Percentiles rank a stretch among this genome's conserved stretches.
These are phyloP conservation scores for Trichoderma hamatum DNA, from an alignment of 2,329 filamentous ascomycete genomes.

Conservation along the genomic window DNA sequence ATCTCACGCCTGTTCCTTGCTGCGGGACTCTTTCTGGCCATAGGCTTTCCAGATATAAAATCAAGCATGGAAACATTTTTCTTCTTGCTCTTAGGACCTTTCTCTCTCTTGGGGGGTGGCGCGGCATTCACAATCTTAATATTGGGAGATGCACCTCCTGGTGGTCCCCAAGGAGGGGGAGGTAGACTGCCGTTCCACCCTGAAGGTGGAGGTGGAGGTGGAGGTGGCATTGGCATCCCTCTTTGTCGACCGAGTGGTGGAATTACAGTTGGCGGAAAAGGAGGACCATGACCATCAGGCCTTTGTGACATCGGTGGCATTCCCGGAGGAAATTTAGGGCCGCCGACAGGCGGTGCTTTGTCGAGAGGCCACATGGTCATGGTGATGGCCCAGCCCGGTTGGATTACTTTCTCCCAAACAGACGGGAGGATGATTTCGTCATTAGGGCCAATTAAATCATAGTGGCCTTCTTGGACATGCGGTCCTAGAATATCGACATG, in stretches of 20 bases:
- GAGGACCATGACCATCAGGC: not conserved
- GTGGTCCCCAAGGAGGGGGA: slow-evolving; percentile 12
- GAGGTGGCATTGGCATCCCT: not conserved
- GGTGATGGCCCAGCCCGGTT: slow-evolving; percentile 65
- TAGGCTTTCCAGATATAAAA: slow-evolving; percentile 32
- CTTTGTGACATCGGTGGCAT: slow-evolving; percentile 25
- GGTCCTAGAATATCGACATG: slow-evolving; percentile 77
- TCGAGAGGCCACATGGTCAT: slow-evolving; percentile 65
- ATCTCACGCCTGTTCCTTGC: too few relatives aligned
- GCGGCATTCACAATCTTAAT: slow-evolving; percentile 30
- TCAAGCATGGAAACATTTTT: slow-evolving; percentile 30
- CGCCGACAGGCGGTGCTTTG: slow-evolving; percentile 39
- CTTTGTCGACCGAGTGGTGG: slow-evolving; percentile 26
- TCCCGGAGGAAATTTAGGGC: slow-evolving; percentile 31
- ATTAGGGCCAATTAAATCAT: slow-evolving; percentile 77
- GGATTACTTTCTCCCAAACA: slow-evolving; percentile 79
- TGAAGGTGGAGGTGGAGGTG: slow-evolving; percentile 24
- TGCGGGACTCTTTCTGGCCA: not conserved
- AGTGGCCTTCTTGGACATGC: slow-evolving; percentile 77
- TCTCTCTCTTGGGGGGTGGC: slow-evolving; percentile 28
- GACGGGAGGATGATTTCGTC: slow-evolving; percentile 78
- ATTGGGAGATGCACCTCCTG: slow-evolving; percentile 3
- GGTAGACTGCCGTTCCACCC: slow-evolving; percentile 26
- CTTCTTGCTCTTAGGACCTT: slow-evolving; percentile 27
- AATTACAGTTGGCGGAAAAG: slow-evolving; percentile 20